Evolutionary conservation across 2,329 filamentous ascomycete genomes (phyloP), one percentile per base, ranked within the genome.

Genomic region (Venturia nashicola): DNA sequence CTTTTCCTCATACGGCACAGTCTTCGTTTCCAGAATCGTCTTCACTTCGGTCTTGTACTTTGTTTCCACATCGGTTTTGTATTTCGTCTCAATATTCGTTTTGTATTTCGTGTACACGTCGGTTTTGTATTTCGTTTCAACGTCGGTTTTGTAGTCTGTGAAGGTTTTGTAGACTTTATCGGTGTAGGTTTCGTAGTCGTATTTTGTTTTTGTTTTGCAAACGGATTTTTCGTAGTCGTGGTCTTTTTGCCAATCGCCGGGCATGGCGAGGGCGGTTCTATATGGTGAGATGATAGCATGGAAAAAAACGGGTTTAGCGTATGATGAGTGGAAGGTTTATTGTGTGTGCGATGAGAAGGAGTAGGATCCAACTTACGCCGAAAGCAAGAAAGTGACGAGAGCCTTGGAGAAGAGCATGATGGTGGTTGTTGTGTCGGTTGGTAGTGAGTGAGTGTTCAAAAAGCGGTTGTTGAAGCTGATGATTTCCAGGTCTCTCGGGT

Each of bases 181-280:
- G 23, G 51, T 57, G 51, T 57, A 57, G 51, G 51, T 57, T 36
- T 36, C 27, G 51, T 57, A 57, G 51, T 34, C 32, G 51, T 57
- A 57, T 1, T 32, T 20, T 6, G 51, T 57, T 32, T 57, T 57
- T 57, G 51, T 57, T 36, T 57, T 57, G 51, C 51, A 57, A 14
- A 57, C 16, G 6, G 51, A 57, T 36, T 57, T 55, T 36, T 57
- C 51, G 27, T 57, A 57, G 16, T 57, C 51, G 51, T 57, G 32
- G 27, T 57, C 51, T 57, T 57, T 57, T 57, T 57, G 51, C 51
- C 51, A 57, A 16, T 57, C 51, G 32, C 51, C 51, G 51, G 51
- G 51, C 32, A 57, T 57, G 51, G 51, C 51, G 51, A 57, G 51
- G 51, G 32, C 51, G 51, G 51, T 57, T n/a, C 51, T 57, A 27